Percentiles rank a stretch among this genome's conserved stretches.
Conservation (phyloP, 75 land plant genomes). For the Sequoia sempervirens region DNA sequence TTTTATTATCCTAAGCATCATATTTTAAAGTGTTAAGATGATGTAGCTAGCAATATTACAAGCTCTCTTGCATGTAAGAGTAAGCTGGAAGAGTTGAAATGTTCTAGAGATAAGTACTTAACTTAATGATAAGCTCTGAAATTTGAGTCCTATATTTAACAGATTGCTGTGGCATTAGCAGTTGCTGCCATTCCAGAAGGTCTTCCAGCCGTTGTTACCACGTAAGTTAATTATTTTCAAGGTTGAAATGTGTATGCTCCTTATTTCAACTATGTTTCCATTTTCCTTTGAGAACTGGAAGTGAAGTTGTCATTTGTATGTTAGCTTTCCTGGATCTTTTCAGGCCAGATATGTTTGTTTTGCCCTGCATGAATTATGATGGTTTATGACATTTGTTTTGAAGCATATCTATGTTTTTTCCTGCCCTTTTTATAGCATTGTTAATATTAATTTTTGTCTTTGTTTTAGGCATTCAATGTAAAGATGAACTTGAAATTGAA, state of each 20-base stretch:
- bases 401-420: background rate
- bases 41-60: background rate
- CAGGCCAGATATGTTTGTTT: background rate
- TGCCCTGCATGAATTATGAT: background rate
- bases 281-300: background rate
- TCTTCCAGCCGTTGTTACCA: slow-evolving; percentile 99
- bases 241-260: background rate
- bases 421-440: background rate
- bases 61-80: background rate
- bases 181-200: slow-evolving; percentile 99
- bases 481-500: background rate
- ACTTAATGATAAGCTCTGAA: background rate
- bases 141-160: slow-evolving; percentile 11
- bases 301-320: background rate
- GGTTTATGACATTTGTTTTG: background rate
- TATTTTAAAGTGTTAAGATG: background rate
- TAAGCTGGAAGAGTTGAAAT: background rate
- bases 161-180: slow-evolving; percentile 99
- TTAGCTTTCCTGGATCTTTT: background rate
- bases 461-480: background rate
- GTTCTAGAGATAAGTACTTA: background rate
- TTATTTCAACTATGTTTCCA: background rate
- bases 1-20: background rate
- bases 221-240: slow-evolving; percentile 49
- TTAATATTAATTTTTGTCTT: background rate